Percentiles rank a stretch among this genome's conserved stretches.
These are phyloP conservation scores for Dichotomopilus funicola DNA, from an alignment of 2,329 filamentous ascomycete species.

Conservation along the genomic window DNA sequence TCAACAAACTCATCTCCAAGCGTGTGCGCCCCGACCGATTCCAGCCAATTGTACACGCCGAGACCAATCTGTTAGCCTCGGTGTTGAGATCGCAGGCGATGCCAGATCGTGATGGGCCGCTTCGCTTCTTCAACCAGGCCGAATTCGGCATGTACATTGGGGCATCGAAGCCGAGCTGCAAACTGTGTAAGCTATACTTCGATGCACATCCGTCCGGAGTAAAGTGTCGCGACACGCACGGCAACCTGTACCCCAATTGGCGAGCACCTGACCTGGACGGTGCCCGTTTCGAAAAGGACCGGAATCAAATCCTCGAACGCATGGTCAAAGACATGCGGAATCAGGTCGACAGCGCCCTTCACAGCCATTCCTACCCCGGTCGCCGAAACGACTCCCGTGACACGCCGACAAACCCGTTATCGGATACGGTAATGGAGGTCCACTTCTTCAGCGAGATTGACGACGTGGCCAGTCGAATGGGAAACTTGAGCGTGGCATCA, in stretches of 20 bases:
- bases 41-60: constrained; percentile 32
- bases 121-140: constrained; percentile 28
- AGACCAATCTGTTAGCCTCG: constrained; percentile 28
- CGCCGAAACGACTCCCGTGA: constrained; percentile 17
- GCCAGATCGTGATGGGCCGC: not conserved
- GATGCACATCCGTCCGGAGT: constrained; percentile 23
- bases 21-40: constrained; percentile 10
- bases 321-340: constrained; percentile 14
- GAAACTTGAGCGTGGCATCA: not conserved
- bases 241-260: constrained; percentile 37
- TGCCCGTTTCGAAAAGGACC: not conserved
- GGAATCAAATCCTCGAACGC: constrained; percentile 9
- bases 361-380: not conserved
- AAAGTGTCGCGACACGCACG: constrained; percentile 28
- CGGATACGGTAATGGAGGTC: not conserved
- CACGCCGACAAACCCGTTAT: constrained; percentile 14
- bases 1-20: constrained; percentile 7
- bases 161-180: constrained; percentile 36
- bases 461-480: not conserved
- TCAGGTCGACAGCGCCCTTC: not conserved
- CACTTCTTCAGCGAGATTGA: not conserved
- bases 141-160: constrained; percentile 32
- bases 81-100: constrained; percentile 17
- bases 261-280: constrained; percentile 29
- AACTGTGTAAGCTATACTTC: constrained; percentile 36